phyloP scores from a whole-genome alignment of 805 yeast genomes.

The Candida piceae region DNA sequence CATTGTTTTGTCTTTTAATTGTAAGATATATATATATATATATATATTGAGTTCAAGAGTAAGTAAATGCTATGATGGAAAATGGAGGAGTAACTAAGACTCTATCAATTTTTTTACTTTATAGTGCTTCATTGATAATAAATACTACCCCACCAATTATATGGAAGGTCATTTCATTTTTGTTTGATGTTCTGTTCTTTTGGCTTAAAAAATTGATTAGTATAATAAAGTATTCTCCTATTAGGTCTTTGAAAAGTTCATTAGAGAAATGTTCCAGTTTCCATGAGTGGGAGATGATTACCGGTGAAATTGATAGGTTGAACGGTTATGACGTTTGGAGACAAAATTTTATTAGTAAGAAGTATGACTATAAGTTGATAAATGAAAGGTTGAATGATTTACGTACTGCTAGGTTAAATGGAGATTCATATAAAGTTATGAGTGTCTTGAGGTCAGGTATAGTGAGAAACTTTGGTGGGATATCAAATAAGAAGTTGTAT shows the following conservation, averaged over 20 bases:
- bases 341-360: conserved; percentile 72
- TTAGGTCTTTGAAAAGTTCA: conserved; percentile 15
- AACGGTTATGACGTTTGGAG: conserved; percentile 65
- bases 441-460: conserved; percentile 76
- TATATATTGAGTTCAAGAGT: too few species aligned
- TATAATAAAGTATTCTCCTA: conserved; percentile 16
- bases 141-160: conserved; percentile 22
- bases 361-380: conserved; percentile 81
- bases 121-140: conserved; percentile 10
- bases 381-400: conserved; percentile 65
- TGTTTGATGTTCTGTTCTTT: conserved; percentile 40
- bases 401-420: conserved; percentile 52
- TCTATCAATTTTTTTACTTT: conserved; percentile 14
- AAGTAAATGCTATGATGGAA: too few species aligned
- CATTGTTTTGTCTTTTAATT: too few species aligned
- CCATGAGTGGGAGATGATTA: conserved; percentile 64
- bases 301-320: conserved; percentile 43
- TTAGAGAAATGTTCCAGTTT: conserved; percentile 47
- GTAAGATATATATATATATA: too few species aligned
- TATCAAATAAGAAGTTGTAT: conserved; percentile 72
- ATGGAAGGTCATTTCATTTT: conserved; percentile 30
- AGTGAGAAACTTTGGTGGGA: conserved; percentile 87
- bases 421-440: conserved; percentile 55
- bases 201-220: conserved; percentile 35
- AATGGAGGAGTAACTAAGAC: conserved; percentile 11